phyloP scores from a whole-genome alignment of 257 asterid species.

The Eustoma russellianum region DNA sequence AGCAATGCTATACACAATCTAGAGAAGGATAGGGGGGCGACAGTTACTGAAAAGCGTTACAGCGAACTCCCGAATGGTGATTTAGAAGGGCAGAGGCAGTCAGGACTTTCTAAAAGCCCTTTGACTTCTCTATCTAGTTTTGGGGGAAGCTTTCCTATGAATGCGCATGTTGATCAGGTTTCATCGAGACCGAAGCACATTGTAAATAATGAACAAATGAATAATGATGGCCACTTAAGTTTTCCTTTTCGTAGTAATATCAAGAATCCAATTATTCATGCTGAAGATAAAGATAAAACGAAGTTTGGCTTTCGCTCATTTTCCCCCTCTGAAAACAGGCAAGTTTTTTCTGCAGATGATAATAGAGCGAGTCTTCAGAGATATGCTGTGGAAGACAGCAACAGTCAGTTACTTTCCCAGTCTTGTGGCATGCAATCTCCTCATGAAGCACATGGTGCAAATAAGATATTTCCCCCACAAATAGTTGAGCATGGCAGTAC shows the following conservation, averaged over 20 bases:
- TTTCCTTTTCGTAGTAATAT: conserved; percentile 26
- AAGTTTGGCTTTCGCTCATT: conserved; percentile 32
- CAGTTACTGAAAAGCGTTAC: conserved; percentile 7
- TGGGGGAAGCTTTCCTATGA: conserved; percentile 19
- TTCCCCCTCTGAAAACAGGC: conserved; percentile 25
- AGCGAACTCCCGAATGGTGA: conserved; percentile 18
- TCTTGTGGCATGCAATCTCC: conserved; percentile 29
- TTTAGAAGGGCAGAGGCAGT: conserved; percentile 9
- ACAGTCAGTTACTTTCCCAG: conserved; percentile 26
- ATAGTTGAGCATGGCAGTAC: conserved; percentile 23
- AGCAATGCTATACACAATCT: conserved; percentile 16
- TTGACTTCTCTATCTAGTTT: conserved; percentile 17
- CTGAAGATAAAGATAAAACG: conserved; percentile 23
- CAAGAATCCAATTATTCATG: conserved; percentile 19
- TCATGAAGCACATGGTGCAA: conserved; percentile 18
- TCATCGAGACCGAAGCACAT: conserved; percentile 19
- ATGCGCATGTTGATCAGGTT: conserved; percentile 17
- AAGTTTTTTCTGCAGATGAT: conserved; percentile 28
- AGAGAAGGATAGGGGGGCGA: conserved; percentile 19
- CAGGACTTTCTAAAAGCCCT: conserved; percentile 10
- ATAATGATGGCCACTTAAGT: conserved; percentile 14
- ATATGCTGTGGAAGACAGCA: conserved; percentile 25
- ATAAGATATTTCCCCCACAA: conserved; percentile 25
- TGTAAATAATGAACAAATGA: conserved; percentile 18
- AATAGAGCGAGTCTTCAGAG: conserved; percentile 17